Evolutionary conservation across 2,329 filamentous ascomycete species (phyloP).

Genomic region (Bipolaris zeicola): DNA sequence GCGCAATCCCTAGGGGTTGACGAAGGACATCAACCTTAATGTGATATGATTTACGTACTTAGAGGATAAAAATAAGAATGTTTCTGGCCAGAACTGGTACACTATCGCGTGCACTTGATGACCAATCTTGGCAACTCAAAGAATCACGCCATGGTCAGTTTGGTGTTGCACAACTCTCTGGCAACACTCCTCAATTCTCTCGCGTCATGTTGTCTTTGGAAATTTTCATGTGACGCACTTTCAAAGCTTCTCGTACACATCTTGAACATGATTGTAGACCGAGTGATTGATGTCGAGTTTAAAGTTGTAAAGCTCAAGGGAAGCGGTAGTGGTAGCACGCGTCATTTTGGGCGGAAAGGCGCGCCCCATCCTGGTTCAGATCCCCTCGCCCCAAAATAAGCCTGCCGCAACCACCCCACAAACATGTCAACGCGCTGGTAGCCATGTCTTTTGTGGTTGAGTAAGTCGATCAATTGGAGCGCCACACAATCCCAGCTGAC

Average conservation of each 20-base stretch:
- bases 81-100: background rate
- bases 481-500: constrained; percentile 8
- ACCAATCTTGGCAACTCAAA: background rate
- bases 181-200: background rate
- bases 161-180: background rate
- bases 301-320: background rate
- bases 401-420: constrained; percentile 7
- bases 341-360: constrained; percentile 8
- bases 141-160: background rate
- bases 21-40: background rate
- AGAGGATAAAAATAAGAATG: background rate
- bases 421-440: constrained; percentile 30
- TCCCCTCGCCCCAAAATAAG: constrained; percentile 9
- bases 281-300: background rate
- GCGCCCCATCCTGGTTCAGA: constrained; percentile 15
- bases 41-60: background rate
- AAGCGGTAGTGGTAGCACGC: constrained; percentile 1
- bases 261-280: background rate
- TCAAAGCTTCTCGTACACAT: background rate
- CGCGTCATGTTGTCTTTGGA: background rate
- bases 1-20: background rate
- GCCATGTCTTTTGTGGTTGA: constrained; percentile 52
- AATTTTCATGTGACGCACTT: background rate
- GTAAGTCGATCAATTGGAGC: constrained; percentile 30
- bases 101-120: background rate